Evolutionary conservation across 306 rosid species (phyloP).

Genomic region (Vicia faba): DNA sequence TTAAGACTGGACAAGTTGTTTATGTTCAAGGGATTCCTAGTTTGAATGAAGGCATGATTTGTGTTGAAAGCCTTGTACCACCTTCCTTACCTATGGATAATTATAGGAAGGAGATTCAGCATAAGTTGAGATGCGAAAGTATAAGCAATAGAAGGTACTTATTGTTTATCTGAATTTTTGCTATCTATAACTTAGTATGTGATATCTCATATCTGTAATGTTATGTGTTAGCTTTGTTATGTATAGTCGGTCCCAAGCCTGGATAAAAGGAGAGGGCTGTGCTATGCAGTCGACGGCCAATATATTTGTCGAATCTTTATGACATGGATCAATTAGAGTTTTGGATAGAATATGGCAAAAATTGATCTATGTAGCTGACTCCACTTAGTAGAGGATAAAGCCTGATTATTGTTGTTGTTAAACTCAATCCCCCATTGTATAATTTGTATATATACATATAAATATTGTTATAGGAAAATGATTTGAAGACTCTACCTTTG

Average conservation of each 20-base stretch:
- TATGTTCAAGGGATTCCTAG: constrained; percentile 43
- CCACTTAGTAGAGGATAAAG: too few relatives aligned
- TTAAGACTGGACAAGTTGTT: constrained; percentile 27
- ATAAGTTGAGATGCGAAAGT: constrained; percentile 20
- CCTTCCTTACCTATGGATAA: constrained; percentile 33
- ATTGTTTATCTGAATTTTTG: background rate
- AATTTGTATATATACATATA: background rate
- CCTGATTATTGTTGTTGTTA: too few relatives aligned
- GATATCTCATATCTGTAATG: too few relatives aligned
- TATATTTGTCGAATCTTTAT: too few relatives aligned
- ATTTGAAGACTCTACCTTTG: background rate
- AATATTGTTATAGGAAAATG: background rate
- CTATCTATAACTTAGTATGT: background rate
- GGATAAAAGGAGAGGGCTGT: too few relatives aligned
- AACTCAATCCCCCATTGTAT: background rate
- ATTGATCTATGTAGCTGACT: too few relatives aligned
- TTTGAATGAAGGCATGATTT: constrained; percentile 50
- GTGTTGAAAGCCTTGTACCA: constrained; percentile 57
- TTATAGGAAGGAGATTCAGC: constrained; percentile 22
- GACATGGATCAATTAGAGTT: too few relatives aligned
- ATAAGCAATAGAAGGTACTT: constrained; percentile 51
- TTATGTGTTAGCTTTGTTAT: too few relatives aligned
- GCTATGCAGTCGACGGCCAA: too few relatives aligned
- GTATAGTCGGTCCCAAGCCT: too few relatives aligned
- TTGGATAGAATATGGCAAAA: too few relatives aligned